These are phyloP conservation scores for Lentinula novae-zelandiae DNA, from an alignment of 1,284 basidiomycete species.

Conservation along the genomic window DNA sequence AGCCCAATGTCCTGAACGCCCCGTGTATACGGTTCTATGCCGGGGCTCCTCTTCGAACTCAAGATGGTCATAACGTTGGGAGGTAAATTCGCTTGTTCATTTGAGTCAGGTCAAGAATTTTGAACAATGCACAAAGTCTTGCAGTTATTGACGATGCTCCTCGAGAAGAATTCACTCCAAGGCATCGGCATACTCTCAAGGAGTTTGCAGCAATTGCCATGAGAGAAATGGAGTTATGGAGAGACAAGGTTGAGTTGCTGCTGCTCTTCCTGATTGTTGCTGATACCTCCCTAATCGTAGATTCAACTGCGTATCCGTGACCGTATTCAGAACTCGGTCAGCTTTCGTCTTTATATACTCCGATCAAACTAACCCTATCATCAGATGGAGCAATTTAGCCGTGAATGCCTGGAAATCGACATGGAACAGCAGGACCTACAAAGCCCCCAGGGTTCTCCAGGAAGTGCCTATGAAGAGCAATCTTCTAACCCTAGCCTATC, in stretches of 20 bases:
- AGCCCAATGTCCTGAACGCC: constrained; percentile 72
- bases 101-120: background rate
- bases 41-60: constrained; percentile 84
- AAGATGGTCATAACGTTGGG: constrained; percentile 90
- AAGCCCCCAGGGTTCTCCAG: background rate
- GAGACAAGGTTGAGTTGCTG: constrained; percentile 67
- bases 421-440: constrained; percentile 33
- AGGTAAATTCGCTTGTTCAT: constrained; percentile 53
- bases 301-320: constrained; percentile 90
- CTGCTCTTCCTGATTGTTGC: background rate
- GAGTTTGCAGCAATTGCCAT: constrained; percentile 95
- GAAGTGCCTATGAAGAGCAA: background rate
- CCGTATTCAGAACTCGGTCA: constrained; percentile 83
- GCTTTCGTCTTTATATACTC: constrained; percentile 20
- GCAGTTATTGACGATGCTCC: constrained; percentile 87
- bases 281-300: constrained; percentile 29
- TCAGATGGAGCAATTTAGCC: constrained; percentile 91
- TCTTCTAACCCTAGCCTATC: constrained; percentile 20
- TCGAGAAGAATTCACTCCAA: constrained; percentile 80
- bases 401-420: constrained; percentile 93
- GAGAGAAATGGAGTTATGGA: constrained; percentile 94
- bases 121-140: constrained; percentile 41
- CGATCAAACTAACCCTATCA: constrained; percentile 6
- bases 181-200: constrained; percentile 88
- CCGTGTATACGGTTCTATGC: constrained; percentile 88